Evolutionary conservation across 768 basidiomycete genomes (phyloP).

Genomic region (Suillus occidentalis): DNA sequence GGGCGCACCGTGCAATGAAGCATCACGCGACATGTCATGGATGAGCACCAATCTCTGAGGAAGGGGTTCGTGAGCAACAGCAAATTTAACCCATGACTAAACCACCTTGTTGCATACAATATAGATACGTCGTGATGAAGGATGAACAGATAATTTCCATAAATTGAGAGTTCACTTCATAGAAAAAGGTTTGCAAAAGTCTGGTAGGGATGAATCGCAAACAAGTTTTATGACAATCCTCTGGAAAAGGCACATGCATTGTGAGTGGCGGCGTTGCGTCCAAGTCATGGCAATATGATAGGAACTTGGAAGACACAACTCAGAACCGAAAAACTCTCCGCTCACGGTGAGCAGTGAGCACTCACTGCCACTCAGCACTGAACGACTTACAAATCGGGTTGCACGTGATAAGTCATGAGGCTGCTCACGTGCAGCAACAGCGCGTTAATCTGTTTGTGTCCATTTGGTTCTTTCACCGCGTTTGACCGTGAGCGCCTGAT

Average conservation of each 20-base stretch:
- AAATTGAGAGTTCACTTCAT: not conserved
- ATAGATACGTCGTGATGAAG: not conserved
- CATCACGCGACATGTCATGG: not conserved
- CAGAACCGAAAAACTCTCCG: no score
- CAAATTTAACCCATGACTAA: not conserved
- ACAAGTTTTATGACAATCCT: no score
- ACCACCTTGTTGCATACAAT: not conserved
- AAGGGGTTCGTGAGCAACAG: not conserved
- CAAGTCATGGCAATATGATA: no score
- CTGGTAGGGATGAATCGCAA: no score
- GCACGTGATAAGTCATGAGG: not conserved
- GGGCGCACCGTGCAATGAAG: no score
- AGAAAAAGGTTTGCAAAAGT: not conserved
- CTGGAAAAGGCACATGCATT: no score
- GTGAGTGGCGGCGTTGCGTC: no score
- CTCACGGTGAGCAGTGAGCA: no score
- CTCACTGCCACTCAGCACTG: no score
- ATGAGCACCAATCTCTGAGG: not conserved
- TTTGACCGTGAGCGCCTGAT: not conserved
- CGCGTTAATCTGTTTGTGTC: constrained; percentile 13
- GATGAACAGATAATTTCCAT: not conserved
- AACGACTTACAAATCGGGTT: no score
- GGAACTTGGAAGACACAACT: no score
- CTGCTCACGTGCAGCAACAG: not conserved
- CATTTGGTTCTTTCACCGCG: constrained; percentile 3